These are phyloP conservation scores for Nicotiana otophora DNA, from an alignment of 257 asterid species.

Conservation along the genomic window DNA sequence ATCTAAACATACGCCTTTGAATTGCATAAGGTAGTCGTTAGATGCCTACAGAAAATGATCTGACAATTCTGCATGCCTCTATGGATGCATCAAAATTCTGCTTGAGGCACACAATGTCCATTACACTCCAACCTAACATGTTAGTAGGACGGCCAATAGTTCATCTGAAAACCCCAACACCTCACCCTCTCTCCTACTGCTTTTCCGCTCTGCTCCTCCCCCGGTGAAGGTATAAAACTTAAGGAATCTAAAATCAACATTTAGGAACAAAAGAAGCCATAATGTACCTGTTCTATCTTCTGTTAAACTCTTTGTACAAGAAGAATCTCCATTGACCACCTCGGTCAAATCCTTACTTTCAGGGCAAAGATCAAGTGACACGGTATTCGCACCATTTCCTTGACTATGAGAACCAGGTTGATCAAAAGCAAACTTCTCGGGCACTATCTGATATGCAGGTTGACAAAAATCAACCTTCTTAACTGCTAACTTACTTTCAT, in stretches of 20 bases:
- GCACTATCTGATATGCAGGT: constrained; percentile 35
- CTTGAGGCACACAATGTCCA: not conserved
- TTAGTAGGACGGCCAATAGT: not conserved
- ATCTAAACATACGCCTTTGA: not conserved
- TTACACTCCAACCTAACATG: not conserved
- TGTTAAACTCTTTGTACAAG: constrained; percentile 46
- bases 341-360: constrained; percentile 59
- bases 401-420: constrained; percentile 35
- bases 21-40: not conserved
- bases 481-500: constrained; percentile 48
- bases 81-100: not conserved
- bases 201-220: not conserved
- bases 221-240: not conserved
- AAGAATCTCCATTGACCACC: constrained; percentile 32
- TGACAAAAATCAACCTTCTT: constrained; percentile 76
- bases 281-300: constrained; percentile 66
- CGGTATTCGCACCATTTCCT: constrained; percentile 24
- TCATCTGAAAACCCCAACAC: not conserved
- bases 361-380: constrained; percentile 40
- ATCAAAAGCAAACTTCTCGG: constrained; percentile 35
- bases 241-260: not conserved
- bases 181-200: not conserved
- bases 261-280: not conserved
- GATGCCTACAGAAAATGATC: not conserved
- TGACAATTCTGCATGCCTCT: not conserved